Evolutionary conservation across 1,284 basidiomycete genomes (phyloP).

Genomic region (Trichosporon faecale): DNA sequence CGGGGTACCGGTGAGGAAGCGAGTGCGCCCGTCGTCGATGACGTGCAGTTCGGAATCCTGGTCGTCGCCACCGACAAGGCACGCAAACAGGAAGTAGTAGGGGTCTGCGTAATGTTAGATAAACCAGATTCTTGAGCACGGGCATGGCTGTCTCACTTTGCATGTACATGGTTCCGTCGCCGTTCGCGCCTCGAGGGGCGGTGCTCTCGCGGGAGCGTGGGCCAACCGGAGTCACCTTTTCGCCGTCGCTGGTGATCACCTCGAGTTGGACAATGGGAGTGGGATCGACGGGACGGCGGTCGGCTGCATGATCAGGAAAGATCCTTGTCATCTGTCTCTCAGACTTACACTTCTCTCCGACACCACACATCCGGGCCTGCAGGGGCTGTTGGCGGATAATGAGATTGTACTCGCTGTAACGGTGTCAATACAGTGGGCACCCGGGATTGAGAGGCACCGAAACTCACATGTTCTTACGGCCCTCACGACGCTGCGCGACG

Average conservation of each 20-base stretch:
- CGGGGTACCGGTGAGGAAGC: conserved; percentile 54
- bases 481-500: conserved; percentile 33
- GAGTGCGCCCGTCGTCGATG: conserved; percentile 75
- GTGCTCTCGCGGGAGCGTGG: conserved; percentile 16
- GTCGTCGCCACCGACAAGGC: conserved; percentile 73
- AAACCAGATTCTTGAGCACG: not conserved
- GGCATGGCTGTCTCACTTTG: conserved; percentile 42
- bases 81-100: conserved; percentile 92
- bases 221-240: conserved; percentile 35
- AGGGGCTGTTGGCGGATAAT: conserved; percentile 82
- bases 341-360: conserved; percentile 73
- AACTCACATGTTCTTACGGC: conserved; percentile 37
- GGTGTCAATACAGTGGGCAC: not conserved
- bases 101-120: conserved; percentile 59
- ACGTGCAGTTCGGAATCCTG: conserved; percentile 84
- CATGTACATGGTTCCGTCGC: conserved; percentile 35
- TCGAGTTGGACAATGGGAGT: conserved; percentile 93
- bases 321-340: conserved; percentile 13
- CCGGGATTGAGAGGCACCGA: not conserved
- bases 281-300: conserved; percentile 90
- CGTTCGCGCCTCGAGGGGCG: conserved; percentile 8
- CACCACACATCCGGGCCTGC: conserved; percentile 82
- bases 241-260: conserved; percentile 68
- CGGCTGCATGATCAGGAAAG: conserved; percentile 58
- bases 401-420: conserved; percentile 67